Percentiles rank a stretch among this genome's conserved stretches.
Evolutionary conservation across 371 early-diverging fungal genomes (phyloP).

Genomic region (Haplosporangium sp.): DNA sequence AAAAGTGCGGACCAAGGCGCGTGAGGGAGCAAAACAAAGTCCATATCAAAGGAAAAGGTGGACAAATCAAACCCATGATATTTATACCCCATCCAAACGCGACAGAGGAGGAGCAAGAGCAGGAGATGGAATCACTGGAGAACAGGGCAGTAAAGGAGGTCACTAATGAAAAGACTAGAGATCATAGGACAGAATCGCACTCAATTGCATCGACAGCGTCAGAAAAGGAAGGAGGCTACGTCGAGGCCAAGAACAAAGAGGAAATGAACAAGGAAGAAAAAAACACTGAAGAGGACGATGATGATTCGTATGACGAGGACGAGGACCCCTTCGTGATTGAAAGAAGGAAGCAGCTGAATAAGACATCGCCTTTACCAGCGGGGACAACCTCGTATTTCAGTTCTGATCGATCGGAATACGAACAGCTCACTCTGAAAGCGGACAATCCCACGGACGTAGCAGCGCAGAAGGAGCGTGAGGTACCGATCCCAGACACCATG

Average conservation of each 20-base stretch:
- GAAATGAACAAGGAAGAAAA: neutral
- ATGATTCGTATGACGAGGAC: conserved; percentile 26
- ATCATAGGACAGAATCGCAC: neutral
- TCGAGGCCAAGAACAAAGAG: neutral
- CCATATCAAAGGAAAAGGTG: conserved; percentile 39
- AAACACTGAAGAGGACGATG: neutral
- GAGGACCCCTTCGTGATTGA: conserved; percentile 35
- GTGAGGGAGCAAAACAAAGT: conserved; percentile 17
- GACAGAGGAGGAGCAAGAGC: conserved; percentile 37
- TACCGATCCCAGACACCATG: conserved; percentile 37
- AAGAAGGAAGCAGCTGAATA: conserved; percentile 13
- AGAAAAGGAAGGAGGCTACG: neutral
- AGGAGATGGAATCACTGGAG: conserved; percentile 25
- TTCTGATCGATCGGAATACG: conserved; percentile 37
- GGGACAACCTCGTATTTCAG: conserved; percentile 38
- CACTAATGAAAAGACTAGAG: neutral
- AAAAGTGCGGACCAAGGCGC: conserved; percentile 7
- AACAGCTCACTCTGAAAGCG: conserved; percentile 14
- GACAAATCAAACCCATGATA: conserved; percentile 43
- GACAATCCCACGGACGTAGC: neutral
- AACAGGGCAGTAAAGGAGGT: neutral
- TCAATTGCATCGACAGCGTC: neutral
- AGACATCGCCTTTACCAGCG: conserved; percentile 38
- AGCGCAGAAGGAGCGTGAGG: neutral
- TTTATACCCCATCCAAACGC: conserved; percentile 54